A percentile compares a stretch with the other conserved stretches of the same genome.
Evolutionary conservation across 768 basidiomycete genomes (phyloP).

Genomic region (Phanerochaete sordida): DNA sequence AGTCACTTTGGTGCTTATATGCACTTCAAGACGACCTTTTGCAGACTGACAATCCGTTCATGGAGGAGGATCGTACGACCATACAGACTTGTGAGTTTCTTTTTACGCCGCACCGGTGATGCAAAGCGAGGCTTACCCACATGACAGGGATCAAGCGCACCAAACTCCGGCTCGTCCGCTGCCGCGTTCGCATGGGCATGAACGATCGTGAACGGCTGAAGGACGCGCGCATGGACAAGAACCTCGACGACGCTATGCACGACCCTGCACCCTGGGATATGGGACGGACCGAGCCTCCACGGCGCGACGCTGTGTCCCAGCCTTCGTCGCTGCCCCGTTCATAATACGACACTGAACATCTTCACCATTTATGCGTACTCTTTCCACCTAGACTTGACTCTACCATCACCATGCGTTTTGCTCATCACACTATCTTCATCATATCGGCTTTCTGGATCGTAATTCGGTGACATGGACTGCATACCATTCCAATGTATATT

Average conservation of each 20-base stretch:
- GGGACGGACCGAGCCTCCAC: neutral
- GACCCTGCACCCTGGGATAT: conserved; percentile 56
- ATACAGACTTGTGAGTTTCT: conserved; percentile 65
- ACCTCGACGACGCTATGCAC: conserved; percentile 69
- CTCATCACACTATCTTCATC: neutral
- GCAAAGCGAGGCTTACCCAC: neutral
- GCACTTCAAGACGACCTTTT: conserved; percentile 87
- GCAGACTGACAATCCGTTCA: conserved; percentile 78
- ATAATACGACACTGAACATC: neutral
- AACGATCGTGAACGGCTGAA: conserved; percentile 65
- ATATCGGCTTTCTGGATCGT: neutral
- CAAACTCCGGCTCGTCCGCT: conserved; percentile 77
- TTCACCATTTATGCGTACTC: neutral
- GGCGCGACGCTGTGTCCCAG: neutral
- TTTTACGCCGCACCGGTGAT: neutral
- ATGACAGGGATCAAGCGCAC: conserved; percentile 77
- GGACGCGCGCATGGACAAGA: conserved; percentile 77
- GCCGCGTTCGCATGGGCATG: conserved; percentile 76
- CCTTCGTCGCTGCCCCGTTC: neutral
- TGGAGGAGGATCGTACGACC: conserved; percentile 78
- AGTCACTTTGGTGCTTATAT: conserved; percentile 91
- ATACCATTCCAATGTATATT: neutral
- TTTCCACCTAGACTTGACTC: neutral
- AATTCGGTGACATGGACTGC: neutral
- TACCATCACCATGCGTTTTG: neutral